Evolutionary conservation across 352 stramenopile genomes (phyloP).

Genomic region (Blastocystis sp.): DNA sequence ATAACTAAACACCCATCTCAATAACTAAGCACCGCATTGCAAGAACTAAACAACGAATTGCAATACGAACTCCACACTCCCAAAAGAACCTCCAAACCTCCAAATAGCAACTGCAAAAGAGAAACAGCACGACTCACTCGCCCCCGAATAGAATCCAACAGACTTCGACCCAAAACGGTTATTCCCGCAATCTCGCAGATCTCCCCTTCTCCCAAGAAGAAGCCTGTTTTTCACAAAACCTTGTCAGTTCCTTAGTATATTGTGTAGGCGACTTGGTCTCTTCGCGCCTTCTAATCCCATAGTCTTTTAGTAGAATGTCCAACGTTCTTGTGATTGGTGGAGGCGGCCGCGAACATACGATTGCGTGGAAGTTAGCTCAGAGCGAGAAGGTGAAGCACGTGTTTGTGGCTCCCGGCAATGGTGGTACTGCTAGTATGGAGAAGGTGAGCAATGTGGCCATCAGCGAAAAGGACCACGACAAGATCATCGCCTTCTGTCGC

Average conservation of each 20-base stretch:
- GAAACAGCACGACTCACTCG: no score
- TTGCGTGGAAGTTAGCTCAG: conserved; percentile 89
- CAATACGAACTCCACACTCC: no score
- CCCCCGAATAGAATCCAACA: no score
- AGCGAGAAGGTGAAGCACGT: conserved; percentile 79
- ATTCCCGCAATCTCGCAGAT: no score
- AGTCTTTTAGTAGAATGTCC: conserved; percentile 73
- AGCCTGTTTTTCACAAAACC: not conserved
- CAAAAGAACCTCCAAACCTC: no score
- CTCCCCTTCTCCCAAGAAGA: not conserved
- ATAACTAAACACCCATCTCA: no score
- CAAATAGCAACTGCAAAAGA: no score
- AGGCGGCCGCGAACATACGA: conserved; percentile 90
- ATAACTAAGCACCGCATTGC: no score
- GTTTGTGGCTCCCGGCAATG: conserved; percentile 82
- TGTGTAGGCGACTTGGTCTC: not conserved
- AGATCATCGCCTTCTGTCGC: conserved; percentile 80
- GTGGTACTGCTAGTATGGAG: conserved; percentile 77
- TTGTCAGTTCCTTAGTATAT: not conserved
- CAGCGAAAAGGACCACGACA: conserved; percentile 76
- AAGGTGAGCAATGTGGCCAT: conserved; percentile 76
- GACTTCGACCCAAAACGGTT: no score
- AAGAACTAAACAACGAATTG: no score
- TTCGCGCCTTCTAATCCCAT: not conserved
- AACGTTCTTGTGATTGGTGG: conserved; percentile 87